These are phyloP conservation scores for Cladorrhinum sp. DNA, from an alignment of 2,329 filamentous ascomycete genomes.

Conservation along the genomic window DNA sequence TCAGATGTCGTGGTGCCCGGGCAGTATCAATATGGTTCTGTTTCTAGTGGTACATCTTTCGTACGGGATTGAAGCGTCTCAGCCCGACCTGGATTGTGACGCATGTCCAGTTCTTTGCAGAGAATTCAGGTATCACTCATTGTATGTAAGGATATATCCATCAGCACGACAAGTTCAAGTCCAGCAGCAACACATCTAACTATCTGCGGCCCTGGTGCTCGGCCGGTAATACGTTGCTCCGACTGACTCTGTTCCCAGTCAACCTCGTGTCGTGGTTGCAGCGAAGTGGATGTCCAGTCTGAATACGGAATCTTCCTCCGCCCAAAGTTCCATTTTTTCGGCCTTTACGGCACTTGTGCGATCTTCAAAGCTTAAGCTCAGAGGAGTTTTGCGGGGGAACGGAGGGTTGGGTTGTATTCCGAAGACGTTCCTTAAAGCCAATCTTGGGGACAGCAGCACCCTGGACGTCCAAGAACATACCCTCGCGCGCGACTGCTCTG, in stretches of 20 bases:
- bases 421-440: conserved; percentile 12
- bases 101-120: conserved; percentile 9
- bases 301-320: conserved; percentile 22
- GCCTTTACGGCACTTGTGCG: conserved; percentile 25
- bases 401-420: conserved; percentile 23
- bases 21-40: conserved; percentile 12
- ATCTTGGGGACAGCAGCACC: conserved; percentile 15
- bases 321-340: conserved; percentile 20
- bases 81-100: conserved; percentile 4
- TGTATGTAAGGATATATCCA: neutral
- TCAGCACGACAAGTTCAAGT: neutral
- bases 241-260: conserved; percentile 13
- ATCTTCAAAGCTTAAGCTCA: conserved; percentile 23
- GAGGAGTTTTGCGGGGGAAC: conserved; percentile 22
- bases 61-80: neutral
- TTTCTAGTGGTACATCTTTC: neutral
- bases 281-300: conserved; percentile 10
- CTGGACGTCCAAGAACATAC: conserved; percentile 7
- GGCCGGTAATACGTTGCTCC: conserved; percentile 21
- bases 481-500: conserved; percentile 3
- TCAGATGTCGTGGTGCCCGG: conserved; percentile 6
- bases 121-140: conserved; percentile 2
- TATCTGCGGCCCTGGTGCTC: neutral
- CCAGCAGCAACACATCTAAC: too few species aligned
- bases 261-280: conserved; percentile 17